These are phyloP conservation scores for Bondarzewia mesenterica DNA, from an alignment of 1,284 basidiomycete genomes.

Conservation along the genomic window DNA sequence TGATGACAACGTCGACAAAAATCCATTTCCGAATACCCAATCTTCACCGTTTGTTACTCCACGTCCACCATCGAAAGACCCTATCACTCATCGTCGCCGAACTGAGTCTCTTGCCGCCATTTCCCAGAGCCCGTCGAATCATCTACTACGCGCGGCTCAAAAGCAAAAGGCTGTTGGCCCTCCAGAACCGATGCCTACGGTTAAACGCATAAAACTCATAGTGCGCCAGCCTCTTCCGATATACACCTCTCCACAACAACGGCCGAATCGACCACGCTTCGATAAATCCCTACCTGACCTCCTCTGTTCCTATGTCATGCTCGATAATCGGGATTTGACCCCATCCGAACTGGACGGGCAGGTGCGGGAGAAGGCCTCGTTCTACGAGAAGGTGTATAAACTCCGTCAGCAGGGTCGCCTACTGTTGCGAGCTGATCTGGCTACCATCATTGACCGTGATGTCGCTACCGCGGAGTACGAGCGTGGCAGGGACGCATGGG, in stretches of 20 bases:
- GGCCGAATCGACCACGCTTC: conserved; percentile 42
- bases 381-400: conserved; percentile 45
- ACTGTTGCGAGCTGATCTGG: conserved; percentile 14
- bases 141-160: conserved; percentile 8
- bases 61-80: background rate
- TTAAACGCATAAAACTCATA: conserved; percentile 58
- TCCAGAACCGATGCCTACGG: conserved; percentile 14
- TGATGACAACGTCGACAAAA: background rate
- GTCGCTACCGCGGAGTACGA: conserved; percentile 9
- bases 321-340: conserved; percentile 43
- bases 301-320: conserved; percentile 51
- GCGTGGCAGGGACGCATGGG: conserved; percentile 39
- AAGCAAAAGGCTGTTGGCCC: conserved; percentile 11
- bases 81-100: background rate
- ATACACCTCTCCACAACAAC: conserved; percentile 63
- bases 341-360: conserved; percentile 32
- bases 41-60: background rate
- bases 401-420: conserved; percentile 33
- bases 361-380: conserved; percentile 39
- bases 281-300: conserved; percentile 46
- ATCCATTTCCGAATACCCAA: background rate
- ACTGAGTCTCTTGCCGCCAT: background rate
- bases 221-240: conserved; percentile 53
- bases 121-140: conserved; percentile 1
- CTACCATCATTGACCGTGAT: conserved; percentile 1